Base-by-base conservation (phyloP, 1,284 basidiomycete genomes). In the Taiwanofungus camphoratus region DNA sequence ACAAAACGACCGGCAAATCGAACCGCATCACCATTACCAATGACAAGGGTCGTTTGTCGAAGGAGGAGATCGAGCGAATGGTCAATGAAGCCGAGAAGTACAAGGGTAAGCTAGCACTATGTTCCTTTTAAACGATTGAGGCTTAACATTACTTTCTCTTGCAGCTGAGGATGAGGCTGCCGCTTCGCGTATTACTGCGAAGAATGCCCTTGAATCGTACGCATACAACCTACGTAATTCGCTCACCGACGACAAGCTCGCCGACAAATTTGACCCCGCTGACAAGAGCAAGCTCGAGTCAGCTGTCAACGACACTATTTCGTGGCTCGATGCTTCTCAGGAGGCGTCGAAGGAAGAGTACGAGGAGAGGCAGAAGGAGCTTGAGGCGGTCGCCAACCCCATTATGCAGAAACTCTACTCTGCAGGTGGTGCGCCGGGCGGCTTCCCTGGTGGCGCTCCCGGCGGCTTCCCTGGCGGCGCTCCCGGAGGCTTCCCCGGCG, bases 61-160 rank as follows among this genome's bases (percentile, higher is more conserved):
- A 95, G 77, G 94, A 97, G 69, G 94, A 98, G 70, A 98, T 98
- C 54, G 94, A 98, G 73, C 86, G 90, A 64, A 98, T 99, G 95
- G 86, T 97, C 47, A 61, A 68, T 52, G 91, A 95, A 58, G 92
- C 92, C 48, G 92, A 94, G 80, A 87, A 91, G 70, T 95, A 91
- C 77, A 92, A 87, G 71, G 74, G 79, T 73, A 67, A 62, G 74
- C 57, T 36, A 6, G 15, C 19, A 7, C n/a, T 9, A 15, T 21
- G 7, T 37, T 4, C 23, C 4, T 23, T 31, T 8, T 24, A 8
- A 24, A 23, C 16, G 13, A 27, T 27, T 2, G 16, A 23, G 50
- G 45, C 49, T 63, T 52, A 67, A 50, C 48, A 41, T 15, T 23
- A 26, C 24, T 41, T 18, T 22, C 5, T 48, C 42, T 43, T 52